Conservation (phyloP, 352 stramenopile species). For the Aphanomyces astaci region DNA sequence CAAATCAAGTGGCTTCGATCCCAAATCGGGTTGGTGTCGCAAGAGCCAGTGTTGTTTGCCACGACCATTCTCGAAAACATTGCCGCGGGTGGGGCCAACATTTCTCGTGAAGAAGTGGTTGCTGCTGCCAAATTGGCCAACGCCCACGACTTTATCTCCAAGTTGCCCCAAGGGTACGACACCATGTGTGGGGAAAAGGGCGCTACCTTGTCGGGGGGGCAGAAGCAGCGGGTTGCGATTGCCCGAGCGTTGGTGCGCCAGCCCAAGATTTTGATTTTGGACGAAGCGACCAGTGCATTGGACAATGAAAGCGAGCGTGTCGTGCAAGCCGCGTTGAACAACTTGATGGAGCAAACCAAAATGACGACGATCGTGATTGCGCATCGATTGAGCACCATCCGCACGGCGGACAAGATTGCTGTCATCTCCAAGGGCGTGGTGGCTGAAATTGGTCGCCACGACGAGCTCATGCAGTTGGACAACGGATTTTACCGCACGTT, state of each 20-base stretch:
- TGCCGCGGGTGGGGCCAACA: constrained; percentile 44
- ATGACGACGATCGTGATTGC: constrained; percentile 72
- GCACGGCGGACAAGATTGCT: constrained; percentile 46
- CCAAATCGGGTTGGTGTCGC: constrained; percentile 63
- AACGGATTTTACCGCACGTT: constrained; percentile 30
- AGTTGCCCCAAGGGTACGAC: constrained; percentile 77
- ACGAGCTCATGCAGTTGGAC: constrained; percentile 16
- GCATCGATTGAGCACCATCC: constrained; percentile 72
- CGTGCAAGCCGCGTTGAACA: constrained; percentile 52
- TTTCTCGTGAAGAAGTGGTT: constrained; percentile 59
- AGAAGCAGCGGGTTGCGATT: constrained; percentile 84
- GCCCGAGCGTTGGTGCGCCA: constrained; percentile 63
- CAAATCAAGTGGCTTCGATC: constrained; percentile 65
- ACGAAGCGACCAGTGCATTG: constrained; percentile 72
- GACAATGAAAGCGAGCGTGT: constrained; percentile 60
- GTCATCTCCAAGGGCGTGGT: constrained; percentile 24
- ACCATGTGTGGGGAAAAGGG: constrained; percentile 75
- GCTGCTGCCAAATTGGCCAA: constrained; percentile 44
- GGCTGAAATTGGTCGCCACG: constrained; percentile 24
- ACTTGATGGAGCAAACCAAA: constrained; percentile 32
- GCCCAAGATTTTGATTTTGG: constrained; percentile 41
- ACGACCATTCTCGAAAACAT: constrained; percentile 90
- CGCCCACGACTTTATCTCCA: constrained; percentile 58
- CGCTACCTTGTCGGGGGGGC: constrained; percentile 80
- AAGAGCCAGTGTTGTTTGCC: constrained; percentile 87